Evolutionary conservation across 208 protist genomes (phyloP).

Genomic region (Angomonas ambiguus): DNA sequence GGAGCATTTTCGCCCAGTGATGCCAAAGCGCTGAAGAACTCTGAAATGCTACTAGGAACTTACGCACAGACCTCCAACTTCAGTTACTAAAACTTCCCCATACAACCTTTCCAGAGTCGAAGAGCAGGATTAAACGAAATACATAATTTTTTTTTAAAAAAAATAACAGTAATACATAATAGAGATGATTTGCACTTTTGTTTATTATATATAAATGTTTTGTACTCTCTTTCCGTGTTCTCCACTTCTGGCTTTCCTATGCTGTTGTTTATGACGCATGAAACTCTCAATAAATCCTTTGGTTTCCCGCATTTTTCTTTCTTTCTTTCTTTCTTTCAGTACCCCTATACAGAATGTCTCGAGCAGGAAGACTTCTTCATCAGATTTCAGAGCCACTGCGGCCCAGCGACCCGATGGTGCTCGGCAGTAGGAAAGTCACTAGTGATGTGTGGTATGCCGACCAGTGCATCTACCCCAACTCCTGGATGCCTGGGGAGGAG

Average conservation of each 20-base stretch:
- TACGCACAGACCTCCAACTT: too few species aligned
- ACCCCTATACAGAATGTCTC: neutral
- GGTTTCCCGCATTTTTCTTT: neutral
- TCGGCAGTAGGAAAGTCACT: slow-evolving; percentile 30
- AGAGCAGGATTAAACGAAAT: too few species aligned
- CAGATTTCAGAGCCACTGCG: neutral
- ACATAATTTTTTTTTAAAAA: neutral
- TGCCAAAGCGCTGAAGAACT: neutral
- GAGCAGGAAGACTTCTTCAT: neutral
- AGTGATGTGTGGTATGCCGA: slow-evolving; percentile 76
- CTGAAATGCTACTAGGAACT: neutral
- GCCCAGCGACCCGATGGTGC: slow-evolving; percentile 21
- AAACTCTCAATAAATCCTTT: too few species aligned
- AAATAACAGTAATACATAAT: neutral
- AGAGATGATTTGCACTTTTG: neutral
- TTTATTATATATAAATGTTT: neutral
- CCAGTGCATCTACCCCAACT: slow-evolving; percentile 75
- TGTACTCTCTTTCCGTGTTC: too few species aligned
- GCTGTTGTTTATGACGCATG: too few species aligned
- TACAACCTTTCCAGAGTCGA: too few species aligned
- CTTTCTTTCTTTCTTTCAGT: neutral
- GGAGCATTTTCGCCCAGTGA: neutral
- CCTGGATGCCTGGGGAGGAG: slow-evolving; percentile 53
- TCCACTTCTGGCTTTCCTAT: too few species aligned
- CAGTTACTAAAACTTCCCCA: too few species aligned